Evolutionary conservation across 108 stramenopile species (phyloP).

Genomic region (Pseudonitzschia multiseries): DNA sequence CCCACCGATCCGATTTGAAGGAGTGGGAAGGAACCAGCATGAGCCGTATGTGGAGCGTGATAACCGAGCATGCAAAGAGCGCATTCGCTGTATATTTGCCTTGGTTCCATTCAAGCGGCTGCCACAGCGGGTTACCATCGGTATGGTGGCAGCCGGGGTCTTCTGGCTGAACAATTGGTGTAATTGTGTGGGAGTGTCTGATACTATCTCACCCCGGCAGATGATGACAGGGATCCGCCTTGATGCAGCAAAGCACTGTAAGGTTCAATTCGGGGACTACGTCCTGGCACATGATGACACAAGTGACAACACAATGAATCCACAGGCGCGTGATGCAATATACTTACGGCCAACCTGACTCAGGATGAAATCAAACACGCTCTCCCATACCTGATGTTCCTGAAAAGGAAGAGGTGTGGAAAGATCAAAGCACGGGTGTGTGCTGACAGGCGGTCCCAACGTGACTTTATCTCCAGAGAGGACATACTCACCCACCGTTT

Average conservation of each 20-base stretch:
- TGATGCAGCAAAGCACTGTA: neutral
- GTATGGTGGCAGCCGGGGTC: neutral
- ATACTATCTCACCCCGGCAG: neutral
- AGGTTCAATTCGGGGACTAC: neutral
- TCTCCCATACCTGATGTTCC: too few species aligned
- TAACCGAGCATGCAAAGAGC: neutral
- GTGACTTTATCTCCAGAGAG: too few species aligned
- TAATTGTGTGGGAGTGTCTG: neutral
- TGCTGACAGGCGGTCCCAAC: too few species aligned
- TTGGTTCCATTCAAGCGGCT: neutral
- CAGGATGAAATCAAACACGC: too few species aligned
- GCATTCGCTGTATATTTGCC: neutral
- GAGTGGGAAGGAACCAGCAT: neutral
- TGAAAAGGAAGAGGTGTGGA: too few species aligned
- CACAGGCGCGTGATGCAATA: neutral
- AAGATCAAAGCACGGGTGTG: too few species aligned
- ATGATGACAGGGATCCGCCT: neutral
- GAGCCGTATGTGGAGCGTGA: neutral
- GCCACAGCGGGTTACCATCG: neutral
- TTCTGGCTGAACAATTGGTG: neutral
- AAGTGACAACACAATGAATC: neutral
- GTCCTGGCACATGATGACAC: neutral
- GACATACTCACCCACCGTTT: too few species aligned
- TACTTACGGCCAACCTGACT: neutral
- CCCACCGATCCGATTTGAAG: neutral